phyloP scores from a whole-genome alignment of 2,329 filamentous ascomycete genomes.

The Penicillium vulpinum region DNA sequence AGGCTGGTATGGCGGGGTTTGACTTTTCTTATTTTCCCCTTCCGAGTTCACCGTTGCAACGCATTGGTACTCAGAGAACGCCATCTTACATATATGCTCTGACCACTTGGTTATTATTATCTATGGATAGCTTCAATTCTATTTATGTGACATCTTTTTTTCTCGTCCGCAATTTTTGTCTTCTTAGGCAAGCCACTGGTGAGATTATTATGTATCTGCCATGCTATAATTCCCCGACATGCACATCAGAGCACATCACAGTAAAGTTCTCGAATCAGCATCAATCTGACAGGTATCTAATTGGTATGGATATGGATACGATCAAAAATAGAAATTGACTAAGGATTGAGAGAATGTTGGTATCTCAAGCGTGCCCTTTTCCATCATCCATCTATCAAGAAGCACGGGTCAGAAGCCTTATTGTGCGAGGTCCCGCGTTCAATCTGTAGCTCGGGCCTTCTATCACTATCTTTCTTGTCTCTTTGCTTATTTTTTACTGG shows the following conservation, averaged over 20 bases:
- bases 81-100: constrained; percentile 7
- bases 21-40: constrained; percentile 3
- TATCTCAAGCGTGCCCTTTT: background rate
- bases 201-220: constrained; percentile 3
- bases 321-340: background rate
- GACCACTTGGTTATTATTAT: background rate
- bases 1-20: constrained; percentile 2
- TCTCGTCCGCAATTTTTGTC: background rate
- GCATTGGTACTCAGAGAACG: constrained; percentile 11
- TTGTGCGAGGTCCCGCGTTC: constrained; percentile 27
- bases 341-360: background rate
- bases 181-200: background rate
- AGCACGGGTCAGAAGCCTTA: constrained; percentile 24
- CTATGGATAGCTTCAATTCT: background rate
- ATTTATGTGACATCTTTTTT: background rate
- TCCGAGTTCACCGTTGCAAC: constrained; percentile 7
- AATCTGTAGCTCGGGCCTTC: constrained; percentile 22
- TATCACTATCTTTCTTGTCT: constrained; percentile 10
- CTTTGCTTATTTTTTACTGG: background rate
- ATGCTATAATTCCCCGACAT: background rate
- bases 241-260: too few relatives aligned
- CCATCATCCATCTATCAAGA: constrained; percentile 1
- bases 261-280: background rate
- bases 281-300: background rate
- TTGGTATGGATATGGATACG: background rate